These are phyloP conservation scores for Hymenoscyphus fructigenus DNA, from an alignment of 2,329 filamentous ascomycete genomes.

Conservation along the genomic window DNA sequence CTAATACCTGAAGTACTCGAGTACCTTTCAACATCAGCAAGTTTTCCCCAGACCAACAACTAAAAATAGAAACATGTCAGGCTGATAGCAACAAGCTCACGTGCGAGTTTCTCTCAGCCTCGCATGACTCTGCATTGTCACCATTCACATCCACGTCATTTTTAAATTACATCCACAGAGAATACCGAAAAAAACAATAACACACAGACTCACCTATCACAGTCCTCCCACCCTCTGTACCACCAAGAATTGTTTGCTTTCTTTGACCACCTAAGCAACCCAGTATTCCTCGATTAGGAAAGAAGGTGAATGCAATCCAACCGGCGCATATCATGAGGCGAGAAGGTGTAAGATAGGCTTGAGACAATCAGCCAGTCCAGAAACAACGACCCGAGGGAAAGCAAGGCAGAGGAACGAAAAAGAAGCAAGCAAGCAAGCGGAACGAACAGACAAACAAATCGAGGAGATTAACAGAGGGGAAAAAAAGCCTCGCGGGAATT, in stretches of 20 bases:
- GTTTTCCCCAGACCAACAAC: too few relatives aligned
- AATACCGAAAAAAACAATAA: too few relatives aligned
- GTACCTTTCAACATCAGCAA: too few relatives aligned
- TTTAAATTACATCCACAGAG: too few relatives aligned
- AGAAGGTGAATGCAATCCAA: neutral
- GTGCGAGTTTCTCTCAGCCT: too few relatives aligned
- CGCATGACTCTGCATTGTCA: too few relatives aligned
- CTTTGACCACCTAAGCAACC: neutral
- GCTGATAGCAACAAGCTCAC: too few relatives aligned
- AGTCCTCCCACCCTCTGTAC: neutral
- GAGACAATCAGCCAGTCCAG: neutral
- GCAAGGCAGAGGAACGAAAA: neutral
- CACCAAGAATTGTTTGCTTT: neutral
- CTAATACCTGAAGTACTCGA: too few relatives aligned
- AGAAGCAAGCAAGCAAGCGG: neutral
- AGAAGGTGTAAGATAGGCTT: neutral
- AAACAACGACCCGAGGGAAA: neutral
- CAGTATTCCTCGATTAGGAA: neutral
- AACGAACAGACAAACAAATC: neutral
- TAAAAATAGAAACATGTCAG: too few relatives aligned
- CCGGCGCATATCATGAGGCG: neutral
- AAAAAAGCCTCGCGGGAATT: neutral
- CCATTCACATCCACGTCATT: too few relatives aligned
- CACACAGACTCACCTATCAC: neutral
- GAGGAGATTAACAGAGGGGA: neutral